Evolutionary conservation across 257 asterid species (phyloP).

Genomic region (Nicotiana tomentosiformis): DNA sequence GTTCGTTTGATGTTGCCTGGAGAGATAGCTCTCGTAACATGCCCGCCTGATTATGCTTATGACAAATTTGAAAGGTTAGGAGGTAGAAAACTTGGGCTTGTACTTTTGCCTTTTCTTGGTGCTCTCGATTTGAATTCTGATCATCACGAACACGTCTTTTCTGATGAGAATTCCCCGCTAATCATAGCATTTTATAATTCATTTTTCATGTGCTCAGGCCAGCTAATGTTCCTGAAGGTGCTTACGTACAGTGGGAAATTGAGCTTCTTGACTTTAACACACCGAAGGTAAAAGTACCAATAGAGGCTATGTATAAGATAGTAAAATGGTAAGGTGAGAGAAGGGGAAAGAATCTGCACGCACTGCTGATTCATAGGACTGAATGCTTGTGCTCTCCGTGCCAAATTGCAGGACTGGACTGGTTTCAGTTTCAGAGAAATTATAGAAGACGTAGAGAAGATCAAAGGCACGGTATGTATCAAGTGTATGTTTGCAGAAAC

Average conservation of each 20-base stretch:
- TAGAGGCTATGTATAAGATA: not conserved
- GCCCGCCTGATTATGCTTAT: conserved; percentile 97
- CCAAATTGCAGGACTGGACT: conserved; percentile 83
- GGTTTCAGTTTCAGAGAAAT: conserved; percentile 88
- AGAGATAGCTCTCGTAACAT: conserved; percentile 78
- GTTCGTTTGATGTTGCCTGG: conserved; percentile 95
- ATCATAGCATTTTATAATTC: not conserved
- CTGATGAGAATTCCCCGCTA: not conserved
- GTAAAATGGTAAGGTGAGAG: not conserved
- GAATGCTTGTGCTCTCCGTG: conserved; percentile 3
- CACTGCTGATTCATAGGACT: not conserved
- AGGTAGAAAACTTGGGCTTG: not conserved
- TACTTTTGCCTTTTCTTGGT: not conserved
- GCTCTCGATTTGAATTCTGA: not conserved
- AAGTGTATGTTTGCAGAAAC: conserved; percentile 13
- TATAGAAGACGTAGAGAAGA: conserved; percentile 97
- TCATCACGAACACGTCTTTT: not conserved
- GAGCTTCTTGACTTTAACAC: conserved; percentile 95
- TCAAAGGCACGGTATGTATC: conserved; percentile 90
- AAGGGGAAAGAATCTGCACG: not conserved
- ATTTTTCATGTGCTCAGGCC: conserved; percentile 45
- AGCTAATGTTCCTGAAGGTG: conserved; percentile 76
- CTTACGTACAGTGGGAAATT: conserved; percentile 84
- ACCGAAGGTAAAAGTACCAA: conserved; percentile 51
- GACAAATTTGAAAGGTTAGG: conserved; percentile 85